phyloP scores from a whole-genome alignment of 257 asterid genomes.

The Anisodus acutangulus region DNA sequence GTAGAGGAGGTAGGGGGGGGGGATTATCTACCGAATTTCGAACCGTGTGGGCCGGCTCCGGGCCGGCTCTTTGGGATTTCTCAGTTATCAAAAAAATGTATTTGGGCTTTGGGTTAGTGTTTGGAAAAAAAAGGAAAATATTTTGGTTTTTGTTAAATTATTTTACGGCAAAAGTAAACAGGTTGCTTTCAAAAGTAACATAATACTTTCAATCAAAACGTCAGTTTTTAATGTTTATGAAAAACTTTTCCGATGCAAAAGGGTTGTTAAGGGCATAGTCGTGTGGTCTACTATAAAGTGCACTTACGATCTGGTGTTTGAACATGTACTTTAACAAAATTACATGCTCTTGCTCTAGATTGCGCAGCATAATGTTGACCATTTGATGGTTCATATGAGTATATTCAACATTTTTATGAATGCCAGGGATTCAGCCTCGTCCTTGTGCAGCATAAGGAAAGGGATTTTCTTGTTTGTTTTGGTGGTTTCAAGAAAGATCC shows the following conservation, averaged over 20 bases:
- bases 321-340: not conserved
- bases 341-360: slow-evolving; percentile 22
- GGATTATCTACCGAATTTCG: not conserved
- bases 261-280: not conserved
- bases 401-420: slow-evolving; percentile 8
- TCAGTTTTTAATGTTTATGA: not conserved
- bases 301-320: not conserved
- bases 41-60: not conserved
- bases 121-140: not conserved
- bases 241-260: slow-evolving; percentile 19
- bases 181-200: not conserved
- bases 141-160: not conserved
- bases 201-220: not conserved
- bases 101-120: not conserved
- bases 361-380: not conserved
- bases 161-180: not conserved
- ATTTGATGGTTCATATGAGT: not conserved
- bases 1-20: not conserved
- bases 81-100: not conserved
- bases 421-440: slow-evolving; percentile 94
- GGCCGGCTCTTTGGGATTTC: not conserved
- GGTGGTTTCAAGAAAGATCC: slow-evolving; percentile 97
- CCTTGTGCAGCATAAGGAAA: slow-evolving; percentile 87
- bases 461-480: slow-evolving; percentile 94
- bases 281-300: not conserved